Conservation (phyloP, 805 yeast genomes). For the Pichia californica region DNA sequence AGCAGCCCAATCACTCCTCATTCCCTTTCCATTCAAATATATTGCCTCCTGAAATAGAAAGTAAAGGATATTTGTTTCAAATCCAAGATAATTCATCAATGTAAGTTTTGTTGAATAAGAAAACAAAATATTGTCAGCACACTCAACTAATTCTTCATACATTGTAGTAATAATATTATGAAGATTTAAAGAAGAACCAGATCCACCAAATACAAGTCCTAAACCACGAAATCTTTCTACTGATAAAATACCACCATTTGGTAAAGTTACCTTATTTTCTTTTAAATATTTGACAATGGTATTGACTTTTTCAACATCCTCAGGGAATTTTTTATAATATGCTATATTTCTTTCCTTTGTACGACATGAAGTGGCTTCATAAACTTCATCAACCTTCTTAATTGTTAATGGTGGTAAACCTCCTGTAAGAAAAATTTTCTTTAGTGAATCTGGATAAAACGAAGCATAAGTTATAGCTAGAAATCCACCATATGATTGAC, state of each 20-base stretch:
- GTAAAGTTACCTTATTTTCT: conserved; percentile 31
- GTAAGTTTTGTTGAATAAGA: conserved; percentile 32
- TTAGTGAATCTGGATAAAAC: conserved; percentile 26
- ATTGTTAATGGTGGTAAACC: conserved; percentile 50
- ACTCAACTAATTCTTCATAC: conserved; percentile 28
- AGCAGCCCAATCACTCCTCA: conserved; percentile 44
- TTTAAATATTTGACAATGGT: conserved; percentile 31
- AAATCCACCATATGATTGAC: conserved; percentile 16
- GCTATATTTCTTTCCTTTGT: conserved; percentile 43
- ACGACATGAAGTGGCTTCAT: conserved; percentile 39
- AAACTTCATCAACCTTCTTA: conserved; percentile 40
- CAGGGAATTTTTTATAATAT: conserved; percentile 43
- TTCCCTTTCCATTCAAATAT: conserved; percentile 39
- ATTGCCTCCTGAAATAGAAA: conserved; percentile 55
- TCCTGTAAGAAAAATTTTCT: conserved; percentile 45
- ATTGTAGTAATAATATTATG: conserved; percentile 40
- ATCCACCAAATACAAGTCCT: conserved; percentile 45
- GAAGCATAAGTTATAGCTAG: conserved; percentile 11
- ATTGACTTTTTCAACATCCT: conserved; percentile 35
- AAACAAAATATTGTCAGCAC: conserved; percentile 25
- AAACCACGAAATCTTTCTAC: conserved; percentile 48
- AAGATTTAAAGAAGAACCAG: conserved; percentile 42
- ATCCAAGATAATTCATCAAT: conserved; percentile 32
- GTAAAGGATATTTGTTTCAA: conserved; percentile 50
- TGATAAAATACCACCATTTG: conserved; percentile 44